These are phyloP conservation scores for Epichloe brachyelytri DNA, from an alignment of 2,329 filamentous ascomycete genomes.

Conservation along the genomic window DNA sequence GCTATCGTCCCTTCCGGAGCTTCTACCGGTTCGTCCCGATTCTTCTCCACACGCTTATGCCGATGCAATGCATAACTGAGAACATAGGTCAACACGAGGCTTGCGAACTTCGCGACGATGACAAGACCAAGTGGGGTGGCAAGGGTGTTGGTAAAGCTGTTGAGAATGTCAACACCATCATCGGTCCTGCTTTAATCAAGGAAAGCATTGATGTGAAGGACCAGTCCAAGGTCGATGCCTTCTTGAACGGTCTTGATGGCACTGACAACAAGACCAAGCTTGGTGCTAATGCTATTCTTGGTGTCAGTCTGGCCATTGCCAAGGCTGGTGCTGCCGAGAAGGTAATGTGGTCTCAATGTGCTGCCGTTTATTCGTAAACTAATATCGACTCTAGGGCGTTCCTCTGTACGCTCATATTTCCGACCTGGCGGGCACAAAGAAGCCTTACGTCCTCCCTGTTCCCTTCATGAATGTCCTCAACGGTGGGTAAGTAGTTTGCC, in stretches of 20 bases:
- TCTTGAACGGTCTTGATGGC: conserved; percentile 76
- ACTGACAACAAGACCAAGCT: conserved; percentile 79
- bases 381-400: conserved; percentile 40
- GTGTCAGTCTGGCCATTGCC: conserved; percentile 71
- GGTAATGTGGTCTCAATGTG: conserved; percentile 23
- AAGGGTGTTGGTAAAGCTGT: conserved; percentile 84
- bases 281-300: conserved; percentile 79
- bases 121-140: conserved; percentile 75
- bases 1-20: conserved; percentile 95
- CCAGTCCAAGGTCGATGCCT: conserved; percentile 70
- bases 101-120: conserved; percentile 80
- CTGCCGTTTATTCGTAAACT: background rate
- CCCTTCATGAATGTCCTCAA: conserved; percentile 93
- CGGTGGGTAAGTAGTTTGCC: conserved; percentile 38
- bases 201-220: conserved; percentile 75
- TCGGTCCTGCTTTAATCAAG: conserved; percentile 72
- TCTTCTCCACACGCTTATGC: conserved; percentile 9
- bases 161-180: conserved; percentile 70
- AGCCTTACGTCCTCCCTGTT: conserved; percentile 80
- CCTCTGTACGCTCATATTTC: conserved; percentile 82
- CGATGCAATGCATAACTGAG: conserved; percentile 17
- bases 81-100: conserved; percentile 71
- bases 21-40: conserved; percentile 61
- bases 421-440: conserved; percentile 79
- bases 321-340: conserved; percentile 87